These are phyloP conservation scores for Scenedesmus sp. DNA, from an alignment of 163 green algal genomes.

Conservation along the genomic window DNA sequence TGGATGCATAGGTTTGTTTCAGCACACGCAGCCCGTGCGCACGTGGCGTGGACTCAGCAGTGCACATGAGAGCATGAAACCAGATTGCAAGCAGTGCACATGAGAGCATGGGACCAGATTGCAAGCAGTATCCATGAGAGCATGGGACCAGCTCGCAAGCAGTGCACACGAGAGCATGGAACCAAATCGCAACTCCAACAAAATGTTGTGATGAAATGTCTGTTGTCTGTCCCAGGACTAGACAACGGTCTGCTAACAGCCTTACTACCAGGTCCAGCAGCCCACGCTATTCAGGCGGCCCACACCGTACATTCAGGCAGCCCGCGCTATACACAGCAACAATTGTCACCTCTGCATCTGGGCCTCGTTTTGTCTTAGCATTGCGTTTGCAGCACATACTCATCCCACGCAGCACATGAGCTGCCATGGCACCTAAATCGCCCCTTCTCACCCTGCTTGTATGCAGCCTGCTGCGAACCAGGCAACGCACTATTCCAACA, in stretches of 20 bases:
- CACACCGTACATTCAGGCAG: too few relatives aligned
- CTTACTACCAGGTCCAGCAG: too few relatives aligned
- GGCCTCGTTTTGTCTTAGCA: too few relatives aligned
- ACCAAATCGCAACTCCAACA: background rate
- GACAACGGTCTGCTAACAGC: background rate
- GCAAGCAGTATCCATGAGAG: background rate
- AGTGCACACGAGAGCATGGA: background rate
- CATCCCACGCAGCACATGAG: too few relatives aligned
- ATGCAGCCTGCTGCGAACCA: too few relatives aligned
- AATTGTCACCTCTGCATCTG: background rate
- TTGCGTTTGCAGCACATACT: too few relatives aligned
- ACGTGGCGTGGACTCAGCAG: too few relatives aligned
- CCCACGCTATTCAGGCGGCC: background rate
- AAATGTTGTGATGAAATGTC: too few relatives aligned
- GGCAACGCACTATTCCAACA: too few relatives aligned
- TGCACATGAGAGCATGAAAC: background rate
- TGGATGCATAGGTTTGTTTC: background rate
- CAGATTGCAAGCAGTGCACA: background rate
- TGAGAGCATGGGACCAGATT: background rate
- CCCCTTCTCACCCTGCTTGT: too few relatives aligned
- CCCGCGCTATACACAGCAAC: background rate
- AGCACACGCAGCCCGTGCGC: background rate
- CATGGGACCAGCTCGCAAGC: background rate
- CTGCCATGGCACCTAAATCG: too few relatives aligned
- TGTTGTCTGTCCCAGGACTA: background rate